Conservation (phyloP, 306 rosid species). For the Elaeagnus macrophylla region DNA sequence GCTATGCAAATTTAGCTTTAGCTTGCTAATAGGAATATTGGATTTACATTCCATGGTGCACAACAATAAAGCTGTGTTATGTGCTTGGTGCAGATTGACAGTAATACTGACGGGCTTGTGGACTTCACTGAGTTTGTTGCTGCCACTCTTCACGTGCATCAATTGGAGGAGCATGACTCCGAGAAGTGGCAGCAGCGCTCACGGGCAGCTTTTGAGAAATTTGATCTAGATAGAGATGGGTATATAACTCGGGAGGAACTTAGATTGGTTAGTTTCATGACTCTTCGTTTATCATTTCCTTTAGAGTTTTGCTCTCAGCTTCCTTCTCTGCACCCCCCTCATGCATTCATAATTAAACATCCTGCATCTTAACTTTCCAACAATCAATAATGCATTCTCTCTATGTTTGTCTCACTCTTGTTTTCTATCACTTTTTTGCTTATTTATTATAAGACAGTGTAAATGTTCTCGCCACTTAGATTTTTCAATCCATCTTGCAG, state of each 20-base stretch:
- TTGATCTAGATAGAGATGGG: conserved; percentile 87
- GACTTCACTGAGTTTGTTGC: conserved; percentile 95
- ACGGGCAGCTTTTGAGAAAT: conserved; percentile 87
- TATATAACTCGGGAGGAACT: conserved; percentile 91
- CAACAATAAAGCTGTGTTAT: neutral
- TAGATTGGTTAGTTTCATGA: conserved; percentile 61
- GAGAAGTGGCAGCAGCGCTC: conserved; percentile 82
- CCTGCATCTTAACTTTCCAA: no score
- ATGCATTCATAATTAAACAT: no score
- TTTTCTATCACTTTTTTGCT: no score
- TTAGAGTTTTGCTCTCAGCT: no score
- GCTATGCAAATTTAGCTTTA: no score
- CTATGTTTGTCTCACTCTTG: no score
- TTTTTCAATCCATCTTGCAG: conserved; percentile 29
- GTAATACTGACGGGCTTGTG: conserved; percentile 96
- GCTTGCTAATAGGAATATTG: no score
- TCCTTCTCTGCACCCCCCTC: no score
- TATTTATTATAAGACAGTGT: no score
- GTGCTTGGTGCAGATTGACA: conserved; percentile 60
- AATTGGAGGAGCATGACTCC: conserved; percentile 92
- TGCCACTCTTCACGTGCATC: conserved; percentile 90
- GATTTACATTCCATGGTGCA: no score
- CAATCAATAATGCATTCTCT: no score
- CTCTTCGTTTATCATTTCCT: conserved; percentile 1
- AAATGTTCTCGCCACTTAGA: neutral